Evolutionary conservation across 176 grass and related monocot species (phyloP), one percentile per base, ranked within the genome.

Genomic region (Microstegium vimineum): DNA sequence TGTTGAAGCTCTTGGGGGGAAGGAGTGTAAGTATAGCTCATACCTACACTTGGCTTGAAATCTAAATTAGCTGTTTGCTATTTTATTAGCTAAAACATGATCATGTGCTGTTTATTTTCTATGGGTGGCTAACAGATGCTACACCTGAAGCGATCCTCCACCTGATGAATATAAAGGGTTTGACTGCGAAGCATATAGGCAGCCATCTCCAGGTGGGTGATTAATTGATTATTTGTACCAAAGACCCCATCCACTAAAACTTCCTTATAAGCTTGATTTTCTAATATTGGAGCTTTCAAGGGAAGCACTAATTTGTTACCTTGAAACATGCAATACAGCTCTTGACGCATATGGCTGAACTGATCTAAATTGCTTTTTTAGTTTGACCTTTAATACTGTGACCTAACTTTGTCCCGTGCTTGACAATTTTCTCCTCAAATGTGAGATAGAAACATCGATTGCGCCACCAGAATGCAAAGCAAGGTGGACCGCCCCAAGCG

Each of bases 381-480:
- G n/a, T n/a, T n/a, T n/a, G n/a, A n/a, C n/a, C n/a, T n/a, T n/a
- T n/a, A n/a, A n/a, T n/a, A n/a, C n/a, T n/a, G n/a, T n/a, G n/a
- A 16, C 38, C 20, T 40, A 33, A 11, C 30, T 66, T 18, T 67
- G 43, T 41, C 7, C 8, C 8, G 4, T 41, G 38, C 8, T 31
- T 67, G 52, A 80, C 35, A 64, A 12, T 31, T 66, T 83, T 52
- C 34, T 17, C 27, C 7, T 10, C 23, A 65, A 47, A 38, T 86
- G 17, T 73, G 76, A 32, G 54, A 8, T 17, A 86, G 84, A 81
- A 81, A 74, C 69, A 86, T 64, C 84, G 84, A n/a, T 40, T 42
- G 45, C 68, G 5, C 0, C 26, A 54, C 37, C 42, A 13, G 69
- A 66, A 28, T 28, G 43, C 13, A 54, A 20, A 73, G 17, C 75